Evolutionary conservation across 441 rosid genomes (phyloP), one percentile per base, ranked within the genome.

Genomic region (Gossypium aridum): DNA sequence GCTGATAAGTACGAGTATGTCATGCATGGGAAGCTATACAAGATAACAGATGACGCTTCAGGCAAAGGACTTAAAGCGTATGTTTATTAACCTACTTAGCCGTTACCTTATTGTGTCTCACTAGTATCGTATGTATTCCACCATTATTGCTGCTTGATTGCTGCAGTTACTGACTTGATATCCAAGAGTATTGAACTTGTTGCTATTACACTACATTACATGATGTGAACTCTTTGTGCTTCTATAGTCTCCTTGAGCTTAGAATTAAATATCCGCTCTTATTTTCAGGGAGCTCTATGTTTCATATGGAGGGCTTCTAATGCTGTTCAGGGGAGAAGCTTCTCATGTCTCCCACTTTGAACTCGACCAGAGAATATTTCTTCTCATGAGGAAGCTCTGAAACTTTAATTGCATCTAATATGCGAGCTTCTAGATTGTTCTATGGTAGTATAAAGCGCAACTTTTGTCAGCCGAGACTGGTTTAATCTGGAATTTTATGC

Each of bases 21-120:
- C 22, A 94, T 94, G 99, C 96, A 94, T 51, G 96, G 98, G 80
- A 94, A 92, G 86, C 84, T 92, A 55, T 92, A 90, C 86, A 89
- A 91, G 89, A 89, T 92, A 73, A 77, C 92, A 22, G 97, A 94
- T 80, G 88, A 87, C 43, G 87, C 86, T 26, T 83, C 90, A 12
- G 92, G 89, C 45, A 89, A 79, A 85, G 73, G 82, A 61, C 83
- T 81, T 17, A 88, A 84, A 87, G 92, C 91, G 98, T 94, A 86
- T 75, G 97, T 59, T 49, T 77, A 19, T 64, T 4, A 51, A 8
- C 63, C 23, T 17, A 4, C 25, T 8, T 78, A 45, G 3, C 14
- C 25, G 31, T 26, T 51, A 16, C 53, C 2, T 56, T 39, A 8
- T 28, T 28, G 16, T 28, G 1, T 17, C n/a, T 17, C 26, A 54